Evolutionary conservation across 371 early-diverging fungal genomes (phyloP), one percentile per base, ranked within the genome.

Genomic region (Synchytrium microbalum): DNA sequence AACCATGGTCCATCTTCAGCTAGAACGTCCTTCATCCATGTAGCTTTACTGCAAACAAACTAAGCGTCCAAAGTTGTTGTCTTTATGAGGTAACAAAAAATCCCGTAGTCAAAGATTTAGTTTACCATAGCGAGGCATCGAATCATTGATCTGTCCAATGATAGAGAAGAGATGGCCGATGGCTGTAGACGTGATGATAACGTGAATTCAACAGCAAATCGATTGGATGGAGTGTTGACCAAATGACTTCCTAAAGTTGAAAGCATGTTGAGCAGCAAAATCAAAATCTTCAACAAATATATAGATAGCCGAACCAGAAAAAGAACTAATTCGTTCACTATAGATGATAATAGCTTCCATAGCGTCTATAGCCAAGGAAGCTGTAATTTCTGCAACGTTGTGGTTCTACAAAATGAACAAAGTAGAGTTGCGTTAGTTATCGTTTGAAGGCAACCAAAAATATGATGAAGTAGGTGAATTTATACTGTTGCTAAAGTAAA

Each of bases 1-100:
- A 38, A 19, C 46, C 46, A 38, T 38, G 46, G 46, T 19, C 46
- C 46, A 38, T 38, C 46, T 38, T 38, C 46, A 38, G 46, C 46
- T 5, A 38, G 46, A 19, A 38, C 19, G 46, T 19, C 10, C 46
- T 38, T 38, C 5, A 38, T 38, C 46, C 46, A 38, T 38, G 46
- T 5, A 10, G 46, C 46, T 10, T 38, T 19, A 38, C 10, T 19
- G 5, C 5, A 19, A 38, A 38, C 46, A 19, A 10, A 38, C 46
- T 38, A 38, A 19, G 19, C 19, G 5, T 38, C 19, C 19, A 10
- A 38, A 5, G 46, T 38, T n/a, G n/a, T n/a, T n/a, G n/a, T n/a
- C n/a, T n/a, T n/a, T n/a, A n/a, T n/a, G n/a, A n/a, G n/a, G n/a
- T n/a, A n/a, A n/a, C n/a, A n/a, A n/a, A n/a, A n/a, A n/a, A n/a